Percentiles rank a stretch among this genome's conserved stretches.
Evolutionary conservation across 1,284 basidiomycete species (phyloP).

Genomic region (Violaceomyces palustris): DNA sequence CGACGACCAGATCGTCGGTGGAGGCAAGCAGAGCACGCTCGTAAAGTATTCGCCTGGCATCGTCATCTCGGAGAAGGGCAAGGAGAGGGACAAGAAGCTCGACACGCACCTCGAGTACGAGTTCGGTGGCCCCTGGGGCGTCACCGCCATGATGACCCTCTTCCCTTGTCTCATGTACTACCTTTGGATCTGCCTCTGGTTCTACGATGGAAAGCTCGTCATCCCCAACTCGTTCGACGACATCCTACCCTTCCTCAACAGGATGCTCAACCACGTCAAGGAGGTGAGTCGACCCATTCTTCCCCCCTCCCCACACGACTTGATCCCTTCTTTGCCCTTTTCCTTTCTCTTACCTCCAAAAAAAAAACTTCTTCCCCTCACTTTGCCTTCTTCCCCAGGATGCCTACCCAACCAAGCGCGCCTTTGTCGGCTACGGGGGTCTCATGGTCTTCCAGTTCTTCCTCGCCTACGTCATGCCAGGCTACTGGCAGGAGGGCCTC

Average conservation of each 20-base stretch:
- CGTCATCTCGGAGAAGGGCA: constrained; percentile 47
- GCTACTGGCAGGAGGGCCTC: constrained; percentile 75
- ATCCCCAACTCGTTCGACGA: constrained; percentile 69
- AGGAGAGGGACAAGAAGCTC: constrained; percentile 47
- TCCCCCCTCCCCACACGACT: no score
- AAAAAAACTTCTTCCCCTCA: background rate
- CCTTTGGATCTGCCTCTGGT: constrained; percentile 95
- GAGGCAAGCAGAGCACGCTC: constrained; percentile 41
- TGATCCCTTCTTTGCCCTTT: no score
- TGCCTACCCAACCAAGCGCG: constrained; percentile 81
- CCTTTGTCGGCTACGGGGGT: constrained; percentile 67
- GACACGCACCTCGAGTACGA: constrained; percentile 58
- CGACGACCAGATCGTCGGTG: constrained; percentile 49
- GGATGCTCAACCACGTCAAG: constrained; percentile 80
- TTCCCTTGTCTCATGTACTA: constrained; percentile 96
- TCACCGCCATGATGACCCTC: constrained; percentile 84
- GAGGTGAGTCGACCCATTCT: no score
- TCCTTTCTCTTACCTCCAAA: no score
- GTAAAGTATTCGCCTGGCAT: constrained; percentile 48
- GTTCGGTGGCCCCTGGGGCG: constrained; percentile 90
- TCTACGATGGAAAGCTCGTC: constrained; percentile 84
- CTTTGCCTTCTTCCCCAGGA: no score
- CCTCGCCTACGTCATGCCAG: constrained; percentile 85
- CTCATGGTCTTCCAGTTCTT: constrained; percentile 84
- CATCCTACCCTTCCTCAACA: constrained; percentile 70